Base-by-base conservation (phyloP, 495 filamentous ascomycete genomes). In the Hypomontagnella monticulosa region DNA sequence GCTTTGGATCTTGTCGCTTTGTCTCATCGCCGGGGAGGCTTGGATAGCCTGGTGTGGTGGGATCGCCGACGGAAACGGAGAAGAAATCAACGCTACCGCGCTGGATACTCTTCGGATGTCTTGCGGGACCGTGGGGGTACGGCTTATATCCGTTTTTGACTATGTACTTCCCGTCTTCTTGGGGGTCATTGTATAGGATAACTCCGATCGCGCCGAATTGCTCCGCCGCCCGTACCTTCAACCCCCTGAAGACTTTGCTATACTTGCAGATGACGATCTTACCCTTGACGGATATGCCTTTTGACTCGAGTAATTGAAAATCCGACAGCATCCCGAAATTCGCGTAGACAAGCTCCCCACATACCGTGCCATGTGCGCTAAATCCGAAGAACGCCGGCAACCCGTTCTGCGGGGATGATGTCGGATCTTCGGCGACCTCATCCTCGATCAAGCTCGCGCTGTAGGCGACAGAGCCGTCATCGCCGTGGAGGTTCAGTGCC, bases 221-320 rank as follows among this genome's bases (percentile, higher is more conserved):
- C 67, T 92, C 86, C 4, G 92, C 91, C 36, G 89, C 82, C 76
- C 91, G 91, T 32, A 95, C 85, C 73, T 94, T 95, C 52, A 94
- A 73, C 0, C 90, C 92, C 44, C 92, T 82, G 75, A 95, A 94
- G 47, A 90, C 84, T 2, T 77, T 72, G 8, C 92, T 90, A 73
- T 93, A 96, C 70, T 89, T 92, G 54, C 81, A 82, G 47, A 96
- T 77, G 1, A 88, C 89, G 67, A 93, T 91, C 69, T 93, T 94
- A 18, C 90, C 91, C 47, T 84, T 69, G 19, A 96, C 75, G 50
- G 80, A 82, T 7, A 95, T 77, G 55, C 88, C 88, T 1, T 85
- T 84, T 16, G 87, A 80, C 7, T 85, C 72, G 30, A 96, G 79
- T 56, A 91, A 88, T 57, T 91, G 84, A 61, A 85, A 96, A 66